phyloP scores from a whole-genome alignment of 805 yeast species.

The Candida cerambycidarum region DNA sequence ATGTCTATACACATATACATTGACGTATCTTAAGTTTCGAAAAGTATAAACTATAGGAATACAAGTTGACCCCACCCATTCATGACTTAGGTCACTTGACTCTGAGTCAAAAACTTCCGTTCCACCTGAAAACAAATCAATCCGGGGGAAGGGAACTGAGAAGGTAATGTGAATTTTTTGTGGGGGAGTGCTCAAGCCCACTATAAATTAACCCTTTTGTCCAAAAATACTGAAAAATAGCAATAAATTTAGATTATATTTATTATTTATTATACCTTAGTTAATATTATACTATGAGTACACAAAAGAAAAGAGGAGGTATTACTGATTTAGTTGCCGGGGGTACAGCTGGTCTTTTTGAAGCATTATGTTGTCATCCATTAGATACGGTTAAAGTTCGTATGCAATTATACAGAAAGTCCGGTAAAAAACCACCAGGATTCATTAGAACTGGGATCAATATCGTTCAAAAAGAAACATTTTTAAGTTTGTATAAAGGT shows the following conservation, averaged over 20 bases:
- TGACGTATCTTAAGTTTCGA: no score
- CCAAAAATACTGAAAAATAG: background rate
- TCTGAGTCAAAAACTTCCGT: slow-evolving; percentile 9
- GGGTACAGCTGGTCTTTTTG: slow-evolving; percentile 95
- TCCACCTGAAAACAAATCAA: slow-evolving; percentile 9
- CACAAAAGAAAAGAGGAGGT: slow-evolving; percentile 36
- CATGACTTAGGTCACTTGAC: background rate
- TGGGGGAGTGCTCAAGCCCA: slow-evolving; percentile 14
- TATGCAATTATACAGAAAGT: slow-evolving; percentile 84
- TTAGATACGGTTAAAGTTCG: slow-evolving; percentile 95
- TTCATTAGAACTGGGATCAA: slow-evolving; percentile 77
- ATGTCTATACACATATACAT: no score
- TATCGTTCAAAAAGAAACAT: slow-evolving; percentile 77
- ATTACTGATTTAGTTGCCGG: slow-evolving; percentile 82
- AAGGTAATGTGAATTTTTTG: slow-evolving; percentile 10
- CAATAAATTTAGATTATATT: background rate
- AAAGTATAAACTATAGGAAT: no score
- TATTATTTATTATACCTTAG: background rate
- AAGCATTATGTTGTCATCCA: slow-evolving; percentile 98
- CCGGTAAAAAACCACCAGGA: slow-evolving; percentile 80
- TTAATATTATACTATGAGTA: slow-evolving; percentile 4
- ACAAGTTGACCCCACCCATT: background rate
- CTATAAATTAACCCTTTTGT: slow-evolving; percentile 3
- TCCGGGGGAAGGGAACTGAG: slow-evolving; percentile 23
- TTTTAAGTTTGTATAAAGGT: slow-evolving; percentile 89